phyloP scores from a whole-genome alignment of 352 stramenopile genomes.

The Phytophthora pluvialis region DNA sequence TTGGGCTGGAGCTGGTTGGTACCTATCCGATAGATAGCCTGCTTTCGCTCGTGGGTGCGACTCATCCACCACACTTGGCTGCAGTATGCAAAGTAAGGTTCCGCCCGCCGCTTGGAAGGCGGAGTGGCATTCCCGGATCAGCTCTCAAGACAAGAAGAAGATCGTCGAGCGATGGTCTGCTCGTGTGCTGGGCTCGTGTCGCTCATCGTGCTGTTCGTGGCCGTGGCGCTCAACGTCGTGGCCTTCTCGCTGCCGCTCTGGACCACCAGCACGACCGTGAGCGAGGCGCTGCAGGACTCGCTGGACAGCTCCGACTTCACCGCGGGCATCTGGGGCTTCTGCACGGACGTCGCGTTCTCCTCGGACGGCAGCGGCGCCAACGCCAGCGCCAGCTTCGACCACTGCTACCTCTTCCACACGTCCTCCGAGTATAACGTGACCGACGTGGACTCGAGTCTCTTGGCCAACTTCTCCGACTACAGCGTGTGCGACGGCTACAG shows the following conservation, averaged over 20 bases:
- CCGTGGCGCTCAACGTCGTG: constrained; percentile 63
- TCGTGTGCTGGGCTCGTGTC: constrained; percentile 58
- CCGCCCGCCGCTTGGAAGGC: constrained; percentile 14
- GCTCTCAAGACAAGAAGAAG: constrained; percentile 6
- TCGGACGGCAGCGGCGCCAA: constrained; percentile 32
- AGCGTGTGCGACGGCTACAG: constrained; percentile 70
- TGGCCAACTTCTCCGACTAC: constrained; percentile 56
- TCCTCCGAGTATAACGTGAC: constrained; percentile 58
- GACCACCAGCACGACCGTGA: constrained; percentile 64
- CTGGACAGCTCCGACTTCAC: constrained; percentile 58
- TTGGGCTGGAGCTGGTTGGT: neutral
- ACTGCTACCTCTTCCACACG: constrained; percentile 81
- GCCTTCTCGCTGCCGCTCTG: constrained; percentile 71
- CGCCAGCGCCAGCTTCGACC: constrained; percentile 51
- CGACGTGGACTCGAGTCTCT: constrained; percentile 37
- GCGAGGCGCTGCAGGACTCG: constrained; percentile 37
- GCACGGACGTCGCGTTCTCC: constrained; percentile 62
- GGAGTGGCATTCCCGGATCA: constrained; percentile 16
- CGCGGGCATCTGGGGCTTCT: constrained; percentile 68
- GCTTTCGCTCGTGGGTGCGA: constrained; percentile 14
- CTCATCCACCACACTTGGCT: constrained; percentile 8
- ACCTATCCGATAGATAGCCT: neutral
- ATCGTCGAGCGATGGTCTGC: constrained; percentile 47
- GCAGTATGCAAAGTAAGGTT: neutral
- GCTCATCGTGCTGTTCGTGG: constrained; percentile 64